Conservation (phyloP, 1,284 basidiomycete genomes). For the Earliella scabrosa region DNA sequence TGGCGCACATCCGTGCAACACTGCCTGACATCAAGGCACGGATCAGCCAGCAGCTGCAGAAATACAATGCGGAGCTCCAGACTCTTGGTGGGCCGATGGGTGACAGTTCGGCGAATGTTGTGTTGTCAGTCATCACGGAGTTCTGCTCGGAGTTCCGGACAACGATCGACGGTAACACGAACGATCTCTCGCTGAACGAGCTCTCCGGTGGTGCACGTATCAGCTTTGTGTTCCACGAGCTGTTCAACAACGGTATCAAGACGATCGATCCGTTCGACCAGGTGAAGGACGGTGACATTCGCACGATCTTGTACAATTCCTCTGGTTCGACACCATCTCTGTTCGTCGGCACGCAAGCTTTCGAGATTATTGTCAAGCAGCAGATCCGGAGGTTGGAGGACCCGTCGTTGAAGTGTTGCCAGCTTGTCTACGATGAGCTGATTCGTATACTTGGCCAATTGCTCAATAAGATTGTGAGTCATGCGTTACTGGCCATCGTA, state of each 20-base stretch:
- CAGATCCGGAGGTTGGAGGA: slow-evolving; percentile 98
- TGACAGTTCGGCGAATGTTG: slow-evolving; percentile 88
- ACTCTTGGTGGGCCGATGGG: slow-evolving; percentile 89
- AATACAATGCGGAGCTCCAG: slow-evolving; percentile 84
- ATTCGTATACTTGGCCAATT: slow-evolving; percentile 94
- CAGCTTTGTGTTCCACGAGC: slow-evolving; percentile 97
- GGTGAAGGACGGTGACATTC: slow-evolving; percentile 97
- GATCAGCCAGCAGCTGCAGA: slow-evolving; percentile 86
- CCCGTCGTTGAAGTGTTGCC: slow-evolving; percentile 90
- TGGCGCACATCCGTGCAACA: slow-evolving; percentile 72
- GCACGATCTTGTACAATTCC: slow-evolving; percentile 95
- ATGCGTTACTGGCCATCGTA: slow-evolving; percentile 6
- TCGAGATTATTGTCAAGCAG: slow-evolving; percentile 98
- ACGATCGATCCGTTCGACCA: slow-evolving; percentile 98
- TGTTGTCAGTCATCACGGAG: slow-evolving; percentile 95
- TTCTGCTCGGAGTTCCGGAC: slow-evolving; percentile 97
- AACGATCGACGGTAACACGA: slow-evolving; percentile 96
- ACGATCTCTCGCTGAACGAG: slow-evolving; percentile 93
- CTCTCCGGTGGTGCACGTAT: slow-evolving; percentile 97
- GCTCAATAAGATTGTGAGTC: slow-evolving; percentile 85
- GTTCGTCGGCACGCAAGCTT: slow-evolving; percentile 95
- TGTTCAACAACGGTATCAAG: slow-evolving; percentile 96
- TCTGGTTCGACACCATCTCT: slow-evolving; percentile 96
- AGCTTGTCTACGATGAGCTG: slow-evolving; percentile 95
- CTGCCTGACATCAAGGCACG: slow-evolving; percentile 97